Evolutionary conservation across 495 filamentous ascomycete genomes (phyloP), one percentile per base, ranked within the genome.

Genomic region (Hypomontagnella submonticulosa): DNA sequence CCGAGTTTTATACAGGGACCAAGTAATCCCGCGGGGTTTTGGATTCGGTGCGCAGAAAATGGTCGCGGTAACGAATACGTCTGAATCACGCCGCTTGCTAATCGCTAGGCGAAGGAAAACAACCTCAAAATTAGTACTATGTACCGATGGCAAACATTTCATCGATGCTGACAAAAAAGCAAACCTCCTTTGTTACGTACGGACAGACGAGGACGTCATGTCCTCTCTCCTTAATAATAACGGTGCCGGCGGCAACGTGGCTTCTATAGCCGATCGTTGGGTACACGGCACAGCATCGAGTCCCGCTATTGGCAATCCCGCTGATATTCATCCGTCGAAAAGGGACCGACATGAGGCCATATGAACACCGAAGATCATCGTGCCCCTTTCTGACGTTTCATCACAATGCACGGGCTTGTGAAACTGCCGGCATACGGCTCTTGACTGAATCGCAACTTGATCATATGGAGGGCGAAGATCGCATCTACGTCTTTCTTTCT

Each of bases 341-440:
- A 61, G 66, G 36, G 57, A 23, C 67, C 67, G 67, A 70, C 61
- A 66, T 66, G 67, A 62, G 61, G 51, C 67, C 67, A 66, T 66
- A 70, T 70, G 67, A 70, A 62, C 52, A 41, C 61, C 57, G 57
- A 70, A 62, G 67, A 70, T 70, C 67, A 57, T 55, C 27, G 27
- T 44, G 50, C 19, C 34, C 56, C 49, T 50, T 61, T n/a, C 57
- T 53, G 30, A 58, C 41, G 62, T 70, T 65, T 54, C 67, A 70
- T 57, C 61, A 41, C 20, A 38, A 64, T 38, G 48, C 38, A 61
- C 36, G 15, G 54, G 55, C 52, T 64, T 33, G 61, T 57, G 61
- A 54, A 65, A 69, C 66, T 64, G 37, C 61, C 66, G 65, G 43
- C 65, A 68, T 54, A 61, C 57, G 58, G 57, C 53, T 67, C 53